Evolutionary conservation across 345 rosid species (phyloP), one percentile per base, ranked within the genome.

Genomic region (Linum trigynum): DNA sequence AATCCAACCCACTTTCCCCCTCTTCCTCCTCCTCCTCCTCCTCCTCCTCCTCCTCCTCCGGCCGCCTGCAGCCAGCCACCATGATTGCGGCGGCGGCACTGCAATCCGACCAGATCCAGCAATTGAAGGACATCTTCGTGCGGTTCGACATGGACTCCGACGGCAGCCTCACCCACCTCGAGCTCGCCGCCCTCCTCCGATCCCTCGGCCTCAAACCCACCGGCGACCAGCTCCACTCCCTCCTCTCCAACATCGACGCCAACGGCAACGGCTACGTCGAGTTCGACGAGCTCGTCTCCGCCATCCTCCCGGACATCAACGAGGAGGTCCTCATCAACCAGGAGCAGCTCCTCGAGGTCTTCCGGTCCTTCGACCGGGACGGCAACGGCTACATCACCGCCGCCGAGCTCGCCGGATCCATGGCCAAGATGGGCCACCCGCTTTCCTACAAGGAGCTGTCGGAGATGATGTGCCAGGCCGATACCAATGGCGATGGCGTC

Each of bases 61-160:
- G 45, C 9, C 6, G 14, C 12, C 14, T 48, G 32, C 32, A 23
- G 32, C 14, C 62, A 67, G 64, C 81, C 32, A 50, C 23, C 2
- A 16, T 38, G 55, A 61, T 57, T 38, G 71, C 37, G 70, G 68
- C 72, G 80, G 71, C 77, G 4, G 14, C 77, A 62, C 60, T 70
- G 62, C 77, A 78, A 62, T 57, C 82, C 40, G 85, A 86, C 38
- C 97, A 92, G 63, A 68, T 88, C 2, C 75, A 80, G 50, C 95
- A 92, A 65, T 88, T 92, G 11, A 81, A 77, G 74, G 95, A 81
- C 79, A 90, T 92, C 57, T 92, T 92, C 84, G 61, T n/a, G 42
- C 87, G 88, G 3, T 92, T 92, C 76, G 96, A 92, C 84, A 86
- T 90, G 97, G 92, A 92, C 71, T 61, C 81, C 11, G 92, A 88